These are phyloP conservation scores for Aquilaria malaccensis DNA, from an alignment of 345 rosid species.

Conservation along the genomic window DNA sequence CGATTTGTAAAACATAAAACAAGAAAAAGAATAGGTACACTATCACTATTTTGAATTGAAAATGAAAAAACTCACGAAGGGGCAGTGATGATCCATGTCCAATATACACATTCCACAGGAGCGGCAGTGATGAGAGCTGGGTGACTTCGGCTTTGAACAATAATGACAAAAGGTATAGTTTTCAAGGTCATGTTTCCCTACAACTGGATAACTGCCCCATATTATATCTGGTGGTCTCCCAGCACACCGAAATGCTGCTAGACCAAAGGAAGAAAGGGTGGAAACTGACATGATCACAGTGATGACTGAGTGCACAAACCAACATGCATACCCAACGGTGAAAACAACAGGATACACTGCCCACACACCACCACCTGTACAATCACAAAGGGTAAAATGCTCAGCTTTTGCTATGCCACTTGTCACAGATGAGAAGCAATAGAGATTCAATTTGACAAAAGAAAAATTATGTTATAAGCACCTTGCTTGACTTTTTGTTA, in stretches of 20 bases:
- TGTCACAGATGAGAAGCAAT: neutral
- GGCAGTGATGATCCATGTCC: conserved; percentile 99
- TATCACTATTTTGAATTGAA: too few species aligned
- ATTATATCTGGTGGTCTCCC: conserved; percentile 49
- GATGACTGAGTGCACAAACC: conserved; percentile 43
- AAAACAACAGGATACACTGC: conserved; percentile 70
- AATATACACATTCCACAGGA: conserved; percentile 81
- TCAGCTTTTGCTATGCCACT: neutral
- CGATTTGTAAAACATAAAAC: too few species aligned
- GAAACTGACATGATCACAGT: conserved; percentile 35
- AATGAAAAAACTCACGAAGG: conserved; percentile 58
- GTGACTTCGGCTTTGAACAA: conserved; percentile 82
- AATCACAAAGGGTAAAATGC: neutral
- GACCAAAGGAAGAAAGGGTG: conserved; percentile 53
- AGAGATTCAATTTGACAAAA: neutral
- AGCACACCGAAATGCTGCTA: conserved; percentile 68
- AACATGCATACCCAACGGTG: conserved; percentile 48
- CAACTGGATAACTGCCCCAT: conserved; percentile 86
- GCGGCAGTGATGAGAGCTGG: conserved; percentile 87
- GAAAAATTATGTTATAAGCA: too few species aligned
- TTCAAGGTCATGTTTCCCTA: conserved; percentile 64
- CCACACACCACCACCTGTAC: conserved; percentile 91
- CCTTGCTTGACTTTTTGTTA: too few species aligned
- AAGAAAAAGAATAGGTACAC: too few species aligned
- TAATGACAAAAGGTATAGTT: conserved; percentile 69